A percentile compares a stretch with the other conserved stretches of the same genome.
Evolutionary conservation across 2,329 filamentous ascomycete genomes (phyloP).

Genomic region (Diaporthe eres): DNA sequence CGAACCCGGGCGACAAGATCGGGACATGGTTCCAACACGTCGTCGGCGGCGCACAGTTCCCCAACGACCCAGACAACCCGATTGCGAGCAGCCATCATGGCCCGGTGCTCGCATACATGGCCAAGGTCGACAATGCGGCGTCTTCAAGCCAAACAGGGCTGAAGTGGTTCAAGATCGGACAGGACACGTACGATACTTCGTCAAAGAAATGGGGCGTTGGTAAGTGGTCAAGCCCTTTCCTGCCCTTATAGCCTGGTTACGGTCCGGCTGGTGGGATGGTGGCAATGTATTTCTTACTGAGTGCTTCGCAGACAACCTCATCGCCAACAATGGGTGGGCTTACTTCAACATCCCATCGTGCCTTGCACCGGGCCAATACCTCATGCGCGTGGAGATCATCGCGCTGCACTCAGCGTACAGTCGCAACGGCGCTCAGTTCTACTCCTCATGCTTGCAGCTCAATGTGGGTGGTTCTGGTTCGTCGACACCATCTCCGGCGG

Average conservation of each 20-base stretch:
- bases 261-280: background rate
- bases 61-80: constrained; percentile 65
- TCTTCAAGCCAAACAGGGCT: constrained; percentile 56
- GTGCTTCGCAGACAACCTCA: constrained; percentile 53
- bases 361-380: constrained; percentile 67
- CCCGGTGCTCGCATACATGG: constrained; percentile 66
- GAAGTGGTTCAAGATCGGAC: constrained; percentile 70
- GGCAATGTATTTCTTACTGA: background rate
- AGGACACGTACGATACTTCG: constrained; percentile 61
- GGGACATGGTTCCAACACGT: constrained; percentile 68
- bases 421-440: constrained; percentile 57
- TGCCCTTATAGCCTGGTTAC: background rate
- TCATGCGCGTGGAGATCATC: constrained; percentile 68
- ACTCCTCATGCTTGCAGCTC: constrained; percentile 60
- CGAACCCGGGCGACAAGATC: constrained; percentile 65
- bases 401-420: constrained; percentile 64
- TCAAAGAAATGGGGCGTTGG: constrained; percentile 62
- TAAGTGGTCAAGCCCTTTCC: constrained; percentile 9
- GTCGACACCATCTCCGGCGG: constrained; percentile 51
- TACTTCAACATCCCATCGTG: constrained; percentile 65
- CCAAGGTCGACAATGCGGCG: constrained; percentile 66
- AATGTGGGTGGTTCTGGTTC: constrained; percentile 56
- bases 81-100: constrained; percentile 70
- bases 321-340: constrained; percentile 59
- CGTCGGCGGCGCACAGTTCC: constrained; percentile 65